Base-by-base conservation (phyloP, 139 green algal genomes). In the Micractinium sp. region DNA sequence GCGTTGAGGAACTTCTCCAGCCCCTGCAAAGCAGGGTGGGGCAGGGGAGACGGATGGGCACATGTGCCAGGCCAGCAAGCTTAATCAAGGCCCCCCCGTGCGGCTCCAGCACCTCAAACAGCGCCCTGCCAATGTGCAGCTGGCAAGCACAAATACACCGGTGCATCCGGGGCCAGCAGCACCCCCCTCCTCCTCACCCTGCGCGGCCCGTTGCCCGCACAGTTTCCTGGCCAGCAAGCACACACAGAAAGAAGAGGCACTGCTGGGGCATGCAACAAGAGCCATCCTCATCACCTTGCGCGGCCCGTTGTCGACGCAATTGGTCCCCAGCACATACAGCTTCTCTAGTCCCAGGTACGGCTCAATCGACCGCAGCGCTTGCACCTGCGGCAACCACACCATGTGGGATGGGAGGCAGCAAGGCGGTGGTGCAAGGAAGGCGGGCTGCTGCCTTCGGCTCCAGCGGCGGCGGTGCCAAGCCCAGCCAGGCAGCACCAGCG, bases 261-360 rank as follows among this genome's bases (percentile, higher is more conserved):
- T 5, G 23, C 3, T 60, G 16, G 1, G 1, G 35, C 33, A 22
- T n/a, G n/a, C 36, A 81, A 29, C 33, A 53, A 27, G 9, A 18
- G 5, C 35, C 39, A 3, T 25, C 14, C 22, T 13, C 39, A 38
- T 1, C 63, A 87, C 83, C 74, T 78, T 76, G 53, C 96, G 93
- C 0, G 95, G 93, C 12, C 97, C 97, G 90, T 99, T 99, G 94
- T 99, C 97, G 1, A 95, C 91, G 85, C 96, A 99, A 92, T 98
- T 98, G 66, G 96, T 98, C 53, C 96, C 98, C 89, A 99, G 53
- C 47, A 99, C 96, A 89, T 99, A 99, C 47, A 99, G 93, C 93
- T 97, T 95, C 27, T 99, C 97, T 39, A 99, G 92, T 1, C 88
- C 87, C 61, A 99, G 91, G 90, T 99, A 92, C 56, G 94, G 89